Percentiles rank a stretch among this genome's conserved stretches.
phyloP scores from a whole-genome alignment of 192 early-diverging fungal species.

The Mortierella claussenii region DNA sequence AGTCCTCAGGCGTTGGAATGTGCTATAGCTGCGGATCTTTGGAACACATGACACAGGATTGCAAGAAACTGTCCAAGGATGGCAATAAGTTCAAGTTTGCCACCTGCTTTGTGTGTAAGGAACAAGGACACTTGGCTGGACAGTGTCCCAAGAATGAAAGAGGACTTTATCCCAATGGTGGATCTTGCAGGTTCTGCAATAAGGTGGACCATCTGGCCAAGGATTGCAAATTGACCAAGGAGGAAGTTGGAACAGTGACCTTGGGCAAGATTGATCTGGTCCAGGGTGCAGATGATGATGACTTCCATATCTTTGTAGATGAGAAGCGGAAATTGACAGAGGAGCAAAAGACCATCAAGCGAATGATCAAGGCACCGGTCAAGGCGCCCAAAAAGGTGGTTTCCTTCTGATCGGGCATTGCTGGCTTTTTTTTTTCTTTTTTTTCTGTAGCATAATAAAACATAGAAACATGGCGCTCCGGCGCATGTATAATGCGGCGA shows the following conservation, averaged over 20 bases:
- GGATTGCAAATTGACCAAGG: slow-evolving; percentile 79
- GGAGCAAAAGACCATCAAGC: slow-evolving; percentile 52
- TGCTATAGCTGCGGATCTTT: slow-evolving; percentile 92
- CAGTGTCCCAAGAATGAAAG: slow-evolving; percentile 89
- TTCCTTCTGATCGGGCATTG: slow-evolving; percentile 37
- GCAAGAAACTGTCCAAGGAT: slow-evolving; percentile 67
- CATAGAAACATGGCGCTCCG: too few species aligned
- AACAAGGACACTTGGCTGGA: slow-evolving; percentile 83
- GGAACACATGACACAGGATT: slow-evolving; percentile 86
- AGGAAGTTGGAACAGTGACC: slow-evolving; percentile 62
- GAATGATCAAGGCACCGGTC: slow-evolving; percentile 18
- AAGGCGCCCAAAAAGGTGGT: slow-evolving; percentile 52
- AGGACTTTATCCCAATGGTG: slow-evolving; percentile 92
- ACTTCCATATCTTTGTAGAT: slow-evolving; percentile 78
- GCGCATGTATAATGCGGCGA: too few species aligned
- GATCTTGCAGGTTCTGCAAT: slow-evolving; percentile 89
- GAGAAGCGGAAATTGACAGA: slow-evolving; percentile 65
- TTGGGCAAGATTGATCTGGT: slow-evolving; percentile 82
- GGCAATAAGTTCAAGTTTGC: slow-evolving; percentile 77
- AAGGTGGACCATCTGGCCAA: slow-evolving; percentile 85
- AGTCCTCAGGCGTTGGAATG: slow-evolving; percentile 67
- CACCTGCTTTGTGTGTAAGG: slow-evolving; percentile 89
- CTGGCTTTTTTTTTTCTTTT: too few species aligned
- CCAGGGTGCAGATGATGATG: slow-evolving; percentile 97
- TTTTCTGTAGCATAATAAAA: too few species aligned